Conservation (phyloP, 169 alveolate genomes). For the Eimeria zaria region DNA sequence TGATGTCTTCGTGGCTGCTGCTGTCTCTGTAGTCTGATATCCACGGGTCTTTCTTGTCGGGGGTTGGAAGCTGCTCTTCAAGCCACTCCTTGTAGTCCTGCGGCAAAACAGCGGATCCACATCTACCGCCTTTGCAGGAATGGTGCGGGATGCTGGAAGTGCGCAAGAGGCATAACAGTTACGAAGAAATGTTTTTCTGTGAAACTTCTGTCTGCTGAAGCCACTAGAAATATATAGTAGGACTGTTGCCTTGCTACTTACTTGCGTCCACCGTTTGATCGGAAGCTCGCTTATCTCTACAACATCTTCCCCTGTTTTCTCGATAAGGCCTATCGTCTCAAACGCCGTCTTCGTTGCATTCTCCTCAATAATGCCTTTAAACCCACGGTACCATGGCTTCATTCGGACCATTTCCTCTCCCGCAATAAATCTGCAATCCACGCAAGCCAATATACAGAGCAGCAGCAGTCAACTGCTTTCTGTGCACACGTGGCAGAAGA, state of each 20-base stretch:
- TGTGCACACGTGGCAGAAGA: background rate
- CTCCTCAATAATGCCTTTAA: constrained; percentile 95
- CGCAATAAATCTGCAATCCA: constrained; percentile 86
- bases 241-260: constrained; percentile 91
- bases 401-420: constrained; percentile 95
- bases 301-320: constrained; percentile 88
- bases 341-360: constrained; percentile 82
- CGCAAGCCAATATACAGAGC: background rate
- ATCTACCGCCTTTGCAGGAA: background rate
- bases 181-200: background rate
- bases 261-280: constrained; percentile 98
- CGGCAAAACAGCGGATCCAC: background rate
- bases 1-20: constrained; percentile 93
- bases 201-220: background rate
- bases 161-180: background rate
- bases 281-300: constrained; percentile 98
- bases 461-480: constrained; percentile 1
- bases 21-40: constrained; percentile 91
- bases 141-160: background rate
- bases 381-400: constrained; percentile 99
- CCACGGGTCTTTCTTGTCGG: constrained; percentile 83
- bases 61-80: constrained; percentile 82
- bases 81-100: constrained; percentile 85
- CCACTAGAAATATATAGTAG: background rate
- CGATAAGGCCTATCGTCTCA: constrained; percentile 91